These are phyloP conservation scores for Kazachstania africana DNA, from an alignment of 805 yeast genomes.

Conservation along the genomic window DNA sequence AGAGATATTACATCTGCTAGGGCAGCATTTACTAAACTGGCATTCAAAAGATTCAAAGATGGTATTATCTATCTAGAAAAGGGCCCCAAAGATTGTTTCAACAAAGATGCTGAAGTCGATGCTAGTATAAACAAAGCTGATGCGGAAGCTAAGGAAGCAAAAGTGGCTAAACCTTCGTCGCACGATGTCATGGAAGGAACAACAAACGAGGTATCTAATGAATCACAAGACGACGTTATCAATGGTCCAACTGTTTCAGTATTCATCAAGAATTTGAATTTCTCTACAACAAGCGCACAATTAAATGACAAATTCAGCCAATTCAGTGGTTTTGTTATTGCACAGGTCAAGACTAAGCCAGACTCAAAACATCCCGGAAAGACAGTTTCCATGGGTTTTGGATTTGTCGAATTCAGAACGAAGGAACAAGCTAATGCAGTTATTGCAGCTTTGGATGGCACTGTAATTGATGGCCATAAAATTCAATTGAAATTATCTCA, in stretches of 20 bases:
- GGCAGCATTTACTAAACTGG: slow-evolving; percentile 76
- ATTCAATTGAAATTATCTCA: slow-evolving; percentile 82
- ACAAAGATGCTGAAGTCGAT: slow-evolving; percentile 37
- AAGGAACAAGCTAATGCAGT: slow-evolving; percentile 72
- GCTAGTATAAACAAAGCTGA: slow-evolving; percentile 26
- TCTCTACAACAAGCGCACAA: slow-evolving; percentile 53
- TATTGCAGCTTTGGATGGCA: slow-evolving; percentile 59
- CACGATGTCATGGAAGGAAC: slow-evolving; percentile 28
- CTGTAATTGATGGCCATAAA: slow-evolving; percentile 77
- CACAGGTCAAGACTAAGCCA: slow-evolving; percentile 77
- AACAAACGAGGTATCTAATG: slow-evolving; percentile 31
- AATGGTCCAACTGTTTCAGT: slow-evolving; percentile 78
- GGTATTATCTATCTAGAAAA: slow-evolving; percentile 83
- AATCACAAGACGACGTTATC: slow-evolving; percentile 29
- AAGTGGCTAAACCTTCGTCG: slow-evolving; percentile 12
- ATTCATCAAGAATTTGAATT: slow-evolving; percentile 86
- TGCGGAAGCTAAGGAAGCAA: slow-evolving; percentile 26
- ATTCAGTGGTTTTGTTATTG: slow-evolving; percentile 69
- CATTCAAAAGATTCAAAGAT: slow-evolving; percentile 80
- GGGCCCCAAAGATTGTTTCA: slow-evolving; percentile 79
- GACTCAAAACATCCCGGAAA: slow-evolving; percentile 63
- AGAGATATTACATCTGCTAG: slow-evolving; percentile 75
- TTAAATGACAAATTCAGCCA: slow-evolving; percentile 53
- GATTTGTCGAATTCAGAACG: slow-evolving; percentile 82
- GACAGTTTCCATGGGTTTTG: slow-evolving; percentile 91